Evolutionary conservation across 768 basidiomycete species (phyloP).

Genomic region (Tylopilus rubrobrunneus): DNA sequence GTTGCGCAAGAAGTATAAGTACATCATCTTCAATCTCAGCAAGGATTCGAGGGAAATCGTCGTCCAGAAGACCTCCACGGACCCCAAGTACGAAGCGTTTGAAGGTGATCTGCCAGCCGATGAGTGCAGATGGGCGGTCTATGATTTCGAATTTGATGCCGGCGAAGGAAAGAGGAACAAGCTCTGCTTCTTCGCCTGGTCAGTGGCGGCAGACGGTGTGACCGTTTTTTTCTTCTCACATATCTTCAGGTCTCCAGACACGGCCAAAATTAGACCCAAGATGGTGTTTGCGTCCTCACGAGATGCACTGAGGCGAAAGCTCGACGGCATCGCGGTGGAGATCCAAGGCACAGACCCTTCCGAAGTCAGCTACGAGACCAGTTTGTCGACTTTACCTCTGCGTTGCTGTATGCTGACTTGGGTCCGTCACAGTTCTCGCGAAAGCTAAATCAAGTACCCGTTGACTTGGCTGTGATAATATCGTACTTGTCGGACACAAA

Average conservation of each 20-base stretch:
- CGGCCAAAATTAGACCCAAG: slow-evolving; percentile 81
- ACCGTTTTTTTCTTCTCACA: background rate
- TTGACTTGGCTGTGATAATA: slow-evolving; percentile 8
- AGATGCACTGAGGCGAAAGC: slow-evolving; percentile 67
- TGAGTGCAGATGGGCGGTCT: slow-evolving; percentile 84
- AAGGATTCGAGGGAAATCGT: slow-evolving; percentile 61
- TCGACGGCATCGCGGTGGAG: slow-evolving; percentile 79
- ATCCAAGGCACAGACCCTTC: slow-evolving; percentile 78
- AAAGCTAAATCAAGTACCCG: slow-evolving; percentile 12
- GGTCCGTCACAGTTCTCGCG: slow-evolving; percentile 8
- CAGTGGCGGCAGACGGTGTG: slow-evolving; percentile 31
- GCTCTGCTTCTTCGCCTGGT: slow-evolving; percentile 86
- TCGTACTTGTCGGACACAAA: slow-evolving; percentile 7
- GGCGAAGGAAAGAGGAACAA: slow-evolving; percentile 84
- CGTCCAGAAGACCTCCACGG: slow-evolving; percentile 59
- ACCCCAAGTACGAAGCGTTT: slow-evolving; percentile 66
- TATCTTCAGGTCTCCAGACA: slow-evolving; percentile 77
- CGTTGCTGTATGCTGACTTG: slow-evolving; percentile 4
- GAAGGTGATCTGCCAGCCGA: slow-evolving; percentile 62
- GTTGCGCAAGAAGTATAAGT: slow-evolving; percentile 61
- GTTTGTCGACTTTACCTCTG: slow-evolving; percentile 39
- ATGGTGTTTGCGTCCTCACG: slow-evolving; percentile 94
- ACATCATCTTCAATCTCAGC: slow-evolving; percentile 78
- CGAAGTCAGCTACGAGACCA: slow-evolving; percentile 67
- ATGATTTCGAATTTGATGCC: slow-evolving; percentile 73